Evolutionary conservation across 345 rosid species (phyloP).

Genomic region (Aquilaria sinensis): DNA sequence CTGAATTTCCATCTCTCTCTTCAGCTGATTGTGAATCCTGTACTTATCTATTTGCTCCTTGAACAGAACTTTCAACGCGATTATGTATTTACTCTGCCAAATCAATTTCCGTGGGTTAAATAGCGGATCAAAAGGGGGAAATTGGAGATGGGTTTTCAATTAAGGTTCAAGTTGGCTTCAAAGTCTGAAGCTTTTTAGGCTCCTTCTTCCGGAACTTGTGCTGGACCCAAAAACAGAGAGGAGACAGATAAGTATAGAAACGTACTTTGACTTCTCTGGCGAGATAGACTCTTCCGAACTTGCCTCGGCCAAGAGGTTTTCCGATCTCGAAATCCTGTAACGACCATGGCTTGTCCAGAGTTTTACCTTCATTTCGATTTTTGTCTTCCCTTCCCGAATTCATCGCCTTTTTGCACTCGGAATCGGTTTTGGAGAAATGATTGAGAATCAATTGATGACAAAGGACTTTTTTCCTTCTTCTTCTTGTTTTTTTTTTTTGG

Average conservation of each 20-base stretch:
- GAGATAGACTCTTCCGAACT: slow-evolving; percentile 87
- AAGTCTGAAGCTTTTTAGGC: too few species aligned
- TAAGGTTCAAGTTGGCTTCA: neutral
- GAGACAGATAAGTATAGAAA: neutral
- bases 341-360: slow-evolving; percentile 44
- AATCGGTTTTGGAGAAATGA: too few species aligned
- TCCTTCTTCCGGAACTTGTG: neutral
- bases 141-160: neutral
- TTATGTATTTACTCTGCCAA: slow-evolving; percentile 56
- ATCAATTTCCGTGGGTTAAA: neutral
- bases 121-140: neutral
- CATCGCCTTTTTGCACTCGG: neutral
- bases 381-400: slow-evolving; percentile 10
- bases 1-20: slow-evolving; percentile 93
- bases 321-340: slow-evolving; percentile 82
- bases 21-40: slow-evolving; percentile 66
- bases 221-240: neutral
- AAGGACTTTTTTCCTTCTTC: too few species aligned
- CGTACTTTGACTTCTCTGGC: slow-evolving; percentile 73
- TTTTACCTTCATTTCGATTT: slow-evolving; percentile 16
- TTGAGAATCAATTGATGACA: too few species aligned
- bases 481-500: too few species aligned
- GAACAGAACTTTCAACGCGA: slow-evolving; percentile 84
- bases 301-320: slow-evolving; percentile 79
- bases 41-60: slow-evolving; percentile 89